Conservation (phyloP, 768 basidiomycete genomes). For the Serendipita indica region DNA sequence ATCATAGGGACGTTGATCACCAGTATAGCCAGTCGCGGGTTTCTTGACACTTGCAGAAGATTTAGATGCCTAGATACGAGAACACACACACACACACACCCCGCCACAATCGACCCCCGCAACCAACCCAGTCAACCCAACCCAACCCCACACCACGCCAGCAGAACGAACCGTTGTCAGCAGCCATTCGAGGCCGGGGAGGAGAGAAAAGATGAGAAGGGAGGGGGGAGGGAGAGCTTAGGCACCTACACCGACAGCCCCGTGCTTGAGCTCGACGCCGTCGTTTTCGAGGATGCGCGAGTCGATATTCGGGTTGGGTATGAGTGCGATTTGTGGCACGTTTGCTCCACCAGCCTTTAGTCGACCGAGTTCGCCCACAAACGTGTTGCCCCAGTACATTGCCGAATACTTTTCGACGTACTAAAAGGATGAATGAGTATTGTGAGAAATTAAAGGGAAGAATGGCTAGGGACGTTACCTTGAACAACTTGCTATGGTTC, state of each 20-base stretch:
- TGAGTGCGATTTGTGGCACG: background rate
- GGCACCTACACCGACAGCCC: constrained; percentile 4
- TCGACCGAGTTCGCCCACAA: constrained; percentile 64
- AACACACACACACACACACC: too few species aligned
- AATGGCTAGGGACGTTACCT: constrained; percentile 25
- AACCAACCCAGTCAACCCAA: too few species aligned
- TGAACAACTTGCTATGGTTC: constrained; percentile 91
- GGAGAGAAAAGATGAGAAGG: background rate
- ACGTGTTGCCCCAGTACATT: constrained; percentile 82
- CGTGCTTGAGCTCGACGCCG: constrained; percentile 11
- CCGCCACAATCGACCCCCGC: too few species aligned
- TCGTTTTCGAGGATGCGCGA: constrained; percentile 6
- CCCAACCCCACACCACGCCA: too few species aligned
- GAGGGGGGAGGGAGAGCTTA: background rate
- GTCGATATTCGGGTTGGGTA: background rate
- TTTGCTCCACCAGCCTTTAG: constrained; percentile 15
- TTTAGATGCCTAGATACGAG: too few species aligned
- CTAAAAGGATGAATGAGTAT: constrained; percentile 15
- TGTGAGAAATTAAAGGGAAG: background rate
- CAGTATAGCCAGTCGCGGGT: too few species aligned
- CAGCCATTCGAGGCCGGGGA: too few species aligned
- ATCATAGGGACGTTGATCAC: too few species aligned
- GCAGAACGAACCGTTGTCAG: too few species aligned
- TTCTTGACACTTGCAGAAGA: background rate
- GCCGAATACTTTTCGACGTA: constrained; percentile 93